Conservation (phyloP, 805 yeast genomes). For the Teunomyces cretensis region DNA sequence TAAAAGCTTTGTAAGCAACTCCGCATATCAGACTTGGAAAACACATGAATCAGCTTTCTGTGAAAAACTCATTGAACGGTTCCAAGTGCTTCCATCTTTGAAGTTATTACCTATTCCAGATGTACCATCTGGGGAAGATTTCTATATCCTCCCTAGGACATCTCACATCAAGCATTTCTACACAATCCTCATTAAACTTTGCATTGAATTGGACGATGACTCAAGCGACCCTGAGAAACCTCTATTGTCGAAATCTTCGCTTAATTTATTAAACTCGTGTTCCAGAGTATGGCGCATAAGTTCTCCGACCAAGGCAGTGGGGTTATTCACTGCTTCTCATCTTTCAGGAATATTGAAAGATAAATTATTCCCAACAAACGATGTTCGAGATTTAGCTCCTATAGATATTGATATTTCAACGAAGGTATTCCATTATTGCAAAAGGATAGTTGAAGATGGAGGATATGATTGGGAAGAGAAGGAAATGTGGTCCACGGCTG, state of each 20-base stretch:
- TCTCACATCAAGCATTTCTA: constrained; percentile 39
- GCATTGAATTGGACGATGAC: constrained; percentile 41
- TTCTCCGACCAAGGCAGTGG: constrained; percentile 46
- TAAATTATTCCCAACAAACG: constrained; percentile 16
- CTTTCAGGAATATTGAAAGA: constrained; percentile 29
- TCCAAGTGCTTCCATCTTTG: constrained; percentile 32
- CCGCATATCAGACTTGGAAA: constrained; percentile 35
- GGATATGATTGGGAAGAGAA: constrained; percentile 33
- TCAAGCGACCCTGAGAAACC: constrained; percentile 17
- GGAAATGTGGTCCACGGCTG: constrained; percentile 36
- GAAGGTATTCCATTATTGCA: constrained; percentile 28
- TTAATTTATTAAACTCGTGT: constrained; percentile 44
- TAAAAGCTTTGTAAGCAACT: constrained; percentile 19
- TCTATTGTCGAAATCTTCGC: constrained; percentile 40
- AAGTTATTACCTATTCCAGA: constrained; percentile 31
- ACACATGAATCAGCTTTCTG: constrained; percentile 23
- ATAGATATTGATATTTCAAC: constrained; percentile 27
- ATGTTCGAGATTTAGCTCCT: constrained; percentile 26
- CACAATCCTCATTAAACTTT: constrained; percentile 38
- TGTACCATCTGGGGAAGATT: constrained; percentile 36
- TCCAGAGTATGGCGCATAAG: constrained; percentile 61
- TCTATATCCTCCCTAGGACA: constrained; percentile 34
- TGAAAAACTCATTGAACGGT: constrained; percentile 24
- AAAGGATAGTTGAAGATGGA: constrained; percentile 28
- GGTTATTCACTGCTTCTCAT: constrained; percentile 51